Evolutionary conservation across 2,329 filamentous ascomycete species (phyloP), one percentile per base, ranked within the genome.

Genomic region (Clonostachys rhizophaga): DNA sequence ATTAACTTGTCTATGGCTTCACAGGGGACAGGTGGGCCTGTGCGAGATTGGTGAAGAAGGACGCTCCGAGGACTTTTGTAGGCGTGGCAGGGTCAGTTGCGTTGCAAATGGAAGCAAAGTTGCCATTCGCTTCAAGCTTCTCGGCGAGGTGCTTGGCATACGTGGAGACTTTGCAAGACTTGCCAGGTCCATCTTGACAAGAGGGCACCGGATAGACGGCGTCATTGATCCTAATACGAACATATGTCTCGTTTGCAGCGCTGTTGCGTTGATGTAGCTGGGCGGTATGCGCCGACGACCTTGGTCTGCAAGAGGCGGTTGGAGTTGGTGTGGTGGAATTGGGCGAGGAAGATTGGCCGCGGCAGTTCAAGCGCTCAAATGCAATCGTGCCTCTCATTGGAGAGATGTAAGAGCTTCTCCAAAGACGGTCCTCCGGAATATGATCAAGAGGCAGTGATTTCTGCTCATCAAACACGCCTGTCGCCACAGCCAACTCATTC

Each of bases 371-470:
- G 9, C 79, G 71, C 62, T 87, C 84, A 52, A 86, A 82, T 0
- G 78, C 75, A 24, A 87, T 72, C 2, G 82, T 85, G 3, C 83
- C 84, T 7, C 82, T 70, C 82, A 86, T 86, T 1, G 78, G 75
- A 1, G 77, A 73, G 43, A 81, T 78, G 44, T 75, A 70, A 13
- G 74, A 79, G 17, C 75, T 71, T n/a, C 73, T 66, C 58, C 78
- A 86, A 9, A 77, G 66, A 36, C 78, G 68, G 40, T 71, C 55
- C 11, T 68, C 61, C 12, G 76, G 67, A 33, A 76, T 74, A 33
- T 63, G 60, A 4, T 70, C 71, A 2, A 68, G 64, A 0, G 76
- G 68, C 1, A 86, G 69, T 3, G 68, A 58, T 4, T 62, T 55
- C 54, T 85, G 72, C 9, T 69, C 64, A 50, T 86, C 82, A 53